Evolutionary conservation across 176 grass and related monocot genomes (phyloP), one percentile per base, ranked within the genome.

Genomic region (Ananas comosus): DNA sequence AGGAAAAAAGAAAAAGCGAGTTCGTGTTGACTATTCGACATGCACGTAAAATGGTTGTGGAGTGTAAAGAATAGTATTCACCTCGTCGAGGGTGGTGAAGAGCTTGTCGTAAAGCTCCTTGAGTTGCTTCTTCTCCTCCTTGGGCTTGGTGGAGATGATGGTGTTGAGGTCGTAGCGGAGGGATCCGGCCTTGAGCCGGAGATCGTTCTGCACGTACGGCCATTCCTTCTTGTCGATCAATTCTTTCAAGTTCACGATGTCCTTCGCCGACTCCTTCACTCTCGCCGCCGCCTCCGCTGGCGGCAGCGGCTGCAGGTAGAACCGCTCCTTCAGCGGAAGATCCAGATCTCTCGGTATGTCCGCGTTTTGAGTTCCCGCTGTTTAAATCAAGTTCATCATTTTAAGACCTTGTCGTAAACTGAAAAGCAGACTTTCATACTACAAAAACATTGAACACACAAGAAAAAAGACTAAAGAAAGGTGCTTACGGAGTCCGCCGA

Each of bases 181-280:
- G 80, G 86, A 88, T 3, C 51, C 64, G 11, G 85, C 87, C 74
- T 28, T 82, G 71, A 93, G 82, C n/a, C 95, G 90, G 61, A 99
- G 95, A 72, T 99, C 87, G 64, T 94, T 86, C 79, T 65, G 54
- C 21, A 99, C 95, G 69, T 82, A 94, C 3, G 95, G 87, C 95
- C 95, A 99, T 23, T 81, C 80, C 80, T 99, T 99, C 87, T 84
- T 91, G 69, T 99, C 95, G n/a, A 99, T 93, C 21, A 61, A 61
- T 16, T 3, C 56, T 19, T 61, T 61, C 17, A 67, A 3, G 9
- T 48, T 67, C 28, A 67, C 16, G 9, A 67, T 67, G 16, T 48
- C 28, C 65, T 67, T 67, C 0, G 16, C 65, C 6, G 65, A 67
- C 65, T 67, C 65, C 33, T 67, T 67, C 12, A 13, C 42, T 48